A percentile compares a stretch with the other conserved stretches of the same genome.
These are phyloP conservation scores for Gremmenia infestans DNA, from an alignment of 2,329 filamentous ascomycete genomes.

Conservation along the genomic window DNA sequence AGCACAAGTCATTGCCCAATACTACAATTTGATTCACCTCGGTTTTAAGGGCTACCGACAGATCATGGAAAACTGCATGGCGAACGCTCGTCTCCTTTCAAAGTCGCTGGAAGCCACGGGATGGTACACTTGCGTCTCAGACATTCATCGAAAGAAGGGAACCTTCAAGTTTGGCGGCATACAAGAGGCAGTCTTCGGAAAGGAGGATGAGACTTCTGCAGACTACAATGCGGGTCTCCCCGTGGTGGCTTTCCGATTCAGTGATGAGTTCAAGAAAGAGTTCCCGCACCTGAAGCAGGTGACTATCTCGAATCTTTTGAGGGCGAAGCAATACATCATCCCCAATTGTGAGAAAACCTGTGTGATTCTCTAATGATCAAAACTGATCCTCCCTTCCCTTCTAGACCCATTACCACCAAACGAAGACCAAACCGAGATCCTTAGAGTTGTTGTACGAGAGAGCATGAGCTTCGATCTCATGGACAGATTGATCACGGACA, in stretches of 20 bases:
- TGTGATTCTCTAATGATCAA: neutral
- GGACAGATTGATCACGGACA: slow-evolving; percentile 56
- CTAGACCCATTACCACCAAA: slow-evolving; percentile 50
- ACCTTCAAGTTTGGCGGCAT: slow-evolving; percentile 33
- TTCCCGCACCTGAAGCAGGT: slow-evolving; percentile 62
- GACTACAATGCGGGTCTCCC: slow-evolving; percentile 61
- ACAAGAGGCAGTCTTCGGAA: slow-evolving; percentile 33
- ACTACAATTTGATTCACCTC: slow-evolving; percentile 68
- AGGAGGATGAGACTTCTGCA: slow-evolving; percentile 47
- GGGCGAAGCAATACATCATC: slow-evolving; percentile 66
- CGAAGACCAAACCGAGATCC: slow-evolving; percentile 58
- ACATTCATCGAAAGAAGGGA: slow-evolving; percentile 57
- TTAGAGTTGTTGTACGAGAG: slow-evolving; percentile 63
- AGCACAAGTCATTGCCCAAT: slow-evolving; percentile 65
- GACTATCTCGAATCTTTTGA: slow-evolving; percentile 55
- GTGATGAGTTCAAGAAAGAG: slow-evolving; percentile 54
- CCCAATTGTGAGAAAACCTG: slow-evolving; percentile 50
- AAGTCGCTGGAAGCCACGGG: slow-evolving; percentile 59
- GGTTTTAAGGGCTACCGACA: slow-evolving; percentile 60
- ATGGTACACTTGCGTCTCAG: slow-evolving; percentile 61
- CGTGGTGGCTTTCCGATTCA: slow-evolving; percentile 62
- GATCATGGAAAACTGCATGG: slow-evolving; percentile 62
- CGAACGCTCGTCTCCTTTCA: slow-evolving; percentile 59
- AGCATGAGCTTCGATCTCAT: slow-evolving; percentile 64
- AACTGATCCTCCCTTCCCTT: neutral